Evolutionary conservation across 1,139 yeast species (phyloP), one percentile per base, ranked within the genome.

Genomic region (Blastobotrys persicus): DNA sequence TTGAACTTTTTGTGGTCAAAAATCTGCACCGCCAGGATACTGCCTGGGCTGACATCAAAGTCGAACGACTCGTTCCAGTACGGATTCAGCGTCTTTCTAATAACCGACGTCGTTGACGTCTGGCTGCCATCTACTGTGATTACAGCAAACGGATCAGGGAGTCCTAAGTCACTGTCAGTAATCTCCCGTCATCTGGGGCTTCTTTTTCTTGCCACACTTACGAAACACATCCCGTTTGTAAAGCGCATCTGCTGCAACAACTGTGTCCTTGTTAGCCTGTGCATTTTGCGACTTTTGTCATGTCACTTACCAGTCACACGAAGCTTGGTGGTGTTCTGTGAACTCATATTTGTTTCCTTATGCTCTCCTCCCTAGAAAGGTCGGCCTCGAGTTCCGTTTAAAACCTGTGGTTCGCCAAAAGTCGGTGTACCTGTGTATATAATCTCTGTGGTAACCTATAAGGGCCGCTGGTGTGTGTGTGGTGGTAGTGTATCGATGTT

Each of bases 131-230:
- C 98, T 14, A 94, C 94, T 4, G 98, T 92, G 58, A 92, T 76
- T 37, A 94, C 98, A 1, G 98, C 97, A 73, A 92, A 92, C 5
- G 99, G 98, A 68, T 92, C 98, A 1, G 99, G 98, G 57, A 71
- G 66, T 28, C 72, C 64, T 56, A 41, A n/a, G n/a, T n/a, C n/a
- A n/a, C n/a, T n/a, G n/a, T n/a, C n/a, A n/a, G n/a, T n/a, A n/a
- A n/a, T n/a, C n/a, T n/a, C n/a, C n/a, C n/a, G n/a, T n/a, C n/a
- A n/a, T n/a, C n/a, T n/a, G n/a, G n/a, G n/a, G n/a, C n/a, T 9
- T 23, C 28, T 9, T 7, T 12, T 19, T 16, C 17, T 3, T 7
- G 9, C 14, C 2, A n/a, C 13, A 61, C 65, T 84, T 87, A 59
- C 95, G 83, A 67, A 92, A 88, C 18, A 94, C 91, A 69, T 92